Evolutionary conservation across 2,329 filamentous ascomycete genomes (phyloP).

Genomic region (Ceratocystis huliohia): DNA sequence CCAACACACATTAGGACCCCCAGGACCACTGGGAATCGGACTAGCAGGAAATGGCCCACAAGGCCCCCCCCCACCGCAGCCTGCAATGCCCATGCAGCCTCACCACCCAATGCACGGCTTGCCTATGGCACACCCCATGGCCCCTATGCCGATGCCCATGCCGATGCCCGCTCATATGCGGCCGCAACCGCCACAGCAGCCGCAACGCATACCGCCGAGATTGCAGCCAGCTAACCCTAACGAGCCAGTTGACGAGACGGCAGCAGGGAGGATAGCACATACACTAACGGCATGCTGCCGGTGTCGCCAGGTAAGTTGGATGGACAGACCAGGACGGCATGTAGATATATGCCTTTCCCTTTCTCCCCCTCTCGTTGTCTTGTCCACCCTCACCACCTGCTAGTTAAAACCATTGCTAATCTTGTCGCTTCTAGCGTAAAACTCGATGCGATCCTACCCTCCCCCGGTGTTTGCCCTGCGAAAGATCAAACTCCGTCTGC

Average conservation of each 20-base stretch:
- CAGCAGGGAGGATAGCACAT: constrained; percentile 54
- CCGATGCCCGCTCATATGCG: constrained; percentile 14
- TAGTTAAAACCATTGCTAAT: not conserved
- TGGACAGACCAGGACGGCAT: not conserved
- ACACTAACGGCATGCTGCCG: constrained; percentile 70
- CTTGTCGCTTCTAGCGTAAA: constrained; percentile 53
- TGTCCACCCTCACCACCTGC: not conserved
- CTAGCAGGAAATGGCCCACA: not conserved
- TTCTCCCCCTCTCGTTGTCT: too few relatives aligned
- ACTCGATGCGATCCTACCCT: constrained; percentile 89
- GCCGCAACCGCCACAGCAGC: constrained; percentile 11
- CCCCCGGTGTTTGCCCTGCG: constrained; percentile 82
- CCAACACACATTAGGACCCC: constrained; percentile 4
- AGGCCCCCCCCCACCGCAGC: constrained; percentile 21
- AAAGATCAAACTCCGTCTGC: constrained; percentile 79
- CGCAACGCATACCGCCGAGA: constrained; percentile 16
- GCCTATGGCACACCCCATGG: constrained; percentile 17
- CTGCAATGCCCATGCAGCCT: constrained; percentile 15
- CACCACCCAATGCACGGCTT: constrained; percentile 24
- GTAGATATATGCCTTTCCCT: too few relatives aligned
- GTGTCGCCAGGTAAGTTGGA: constrained; percentile 52
- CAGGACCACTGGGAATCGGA: not conserved
- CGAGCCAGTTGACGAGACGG: constrained; percentile 23
- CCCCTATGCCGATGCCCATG: constrained; percentile 17
- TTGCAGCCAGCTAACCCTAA: constrained; percentile 20